Base-by-base conservation (phyloP, 2,329 filamentous ascomycete species). In the Claviceps humidiphila region DNA sequence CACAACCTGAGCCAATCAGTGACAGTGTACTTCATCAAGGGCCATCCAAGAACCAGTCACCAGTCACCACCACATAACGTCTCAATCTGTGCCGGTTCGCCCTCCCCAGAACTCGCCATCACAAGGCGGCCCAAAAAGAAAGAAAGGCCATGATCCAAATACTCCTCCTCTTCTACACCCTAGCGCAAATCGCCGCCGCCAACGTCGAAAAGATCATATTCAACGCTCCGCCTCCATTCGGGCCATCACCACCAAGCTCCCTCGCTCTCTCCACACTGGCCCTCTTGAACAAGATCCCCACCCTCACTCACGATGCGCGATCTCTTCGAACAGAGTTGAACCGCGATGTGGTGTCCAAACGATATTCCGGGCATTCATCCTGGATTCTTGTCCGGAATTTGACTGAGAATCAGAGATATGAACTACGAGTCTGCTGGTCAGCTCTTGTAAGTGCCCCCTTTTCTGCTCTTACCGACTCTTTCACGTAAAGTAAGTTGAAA, bases 151-250 rank as follows among this genome's bases (percentile, higher is more conserved):
- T 49, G 22, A 14, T 52, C 7, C 16, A 44, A 5, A 30, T 34
- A 20, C 14, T 54, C 4, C 43, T 49, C 45, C 50, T 50, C n/a
- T 22, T 49, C 5, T 50, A 26, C 46, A 39, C 42, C 17, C 50
- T 53, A 17, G 47, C 59, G 5, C 42, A 54, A 13, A 13, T 59
- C n/a, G 59, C 52, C 38, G 38, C 58, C 22, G 89, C 85, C 65
- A 97, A 98, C 66, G 85, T 86, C 52, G 93, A 97, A 66, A 98
- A 98, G 70, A 75, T 80, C 59, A 88, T 97, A 62, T 97, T 98
- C 71, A 73, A 85, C 39, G 89, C 80, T 22, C 89, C 90, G 11
- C 64, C 71, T 37, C 67, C 74, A 37, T 66, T 34, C 30, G 30
- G 30, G 9, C 30, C 80, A 60, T 66, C 73, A 51, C 68, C 86